Conservation (phyloP, 257 asterid genomes). For the Mentha longifolia region DNA sequence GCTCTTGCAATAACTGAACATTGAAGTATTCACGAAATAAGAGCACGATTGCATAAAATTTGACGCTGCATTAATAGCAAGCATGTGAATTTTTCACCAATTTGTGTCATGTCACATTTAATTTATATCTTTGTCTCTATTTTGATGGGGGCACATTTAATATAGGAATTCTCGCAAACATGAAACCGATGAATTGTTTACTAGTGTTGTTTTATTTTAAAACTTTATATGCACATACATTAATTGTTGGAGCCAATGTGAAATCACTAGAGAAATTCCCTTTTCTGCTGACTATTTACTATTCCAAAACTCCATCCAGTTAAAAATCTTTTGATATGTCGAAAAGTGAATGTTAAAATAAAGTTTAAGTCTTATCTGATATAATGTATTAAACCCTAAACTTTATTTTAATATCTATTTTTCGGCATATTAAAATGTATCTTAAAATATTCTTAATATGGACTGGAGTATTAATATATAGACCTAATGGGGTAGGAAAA, state of each 20-base stretch:
- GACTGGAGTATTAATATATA: too few species aligned
- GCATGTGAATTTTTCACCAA: slow-evolving; percentile 36
- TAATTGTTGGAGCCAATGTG: neutral
- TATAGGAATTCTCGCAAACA: slow-evolving; percentile 7
- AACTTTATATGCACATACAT: neutral
- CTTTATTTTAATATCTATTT: too few species aligned
- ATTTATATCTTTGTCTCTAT: slow-evolving; percentile 11
- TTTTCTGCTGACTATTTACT: too few species aligned
- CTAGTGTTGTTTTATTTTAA: neutral
- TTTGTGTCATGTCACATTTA: slow-evolving; percentile 24
- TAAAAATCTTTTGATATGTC: too few species aligned
- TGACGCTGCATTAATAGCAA: slow-evolving; percentile 30
- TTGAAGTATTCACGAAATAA: neutral
- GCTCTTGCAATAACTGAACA: slow-evolving; percentile 17
- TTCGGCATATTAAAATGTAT: too few species aligned
- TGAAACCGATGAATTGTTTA: neutral
- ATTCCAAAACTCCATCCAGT: too few species aligned
- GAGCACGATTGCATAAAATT: slow-evolving; percentile 14
- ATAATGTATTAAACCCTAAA: too few species aligned
- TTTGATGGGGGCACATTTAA: neutral
- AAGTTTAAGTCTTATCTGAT: too few species aligned
- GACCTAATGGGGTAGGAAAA: too few species aligned
- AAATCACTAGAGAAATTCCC: neutral
- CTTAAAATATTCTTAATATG: too few species aligned
- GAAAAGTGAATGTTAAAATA: too few species aligned